phyloP scores from a whole-genome alignment of 1,284 basidiomycete genomes.

The Ceratobasidium sp. region DNA sequence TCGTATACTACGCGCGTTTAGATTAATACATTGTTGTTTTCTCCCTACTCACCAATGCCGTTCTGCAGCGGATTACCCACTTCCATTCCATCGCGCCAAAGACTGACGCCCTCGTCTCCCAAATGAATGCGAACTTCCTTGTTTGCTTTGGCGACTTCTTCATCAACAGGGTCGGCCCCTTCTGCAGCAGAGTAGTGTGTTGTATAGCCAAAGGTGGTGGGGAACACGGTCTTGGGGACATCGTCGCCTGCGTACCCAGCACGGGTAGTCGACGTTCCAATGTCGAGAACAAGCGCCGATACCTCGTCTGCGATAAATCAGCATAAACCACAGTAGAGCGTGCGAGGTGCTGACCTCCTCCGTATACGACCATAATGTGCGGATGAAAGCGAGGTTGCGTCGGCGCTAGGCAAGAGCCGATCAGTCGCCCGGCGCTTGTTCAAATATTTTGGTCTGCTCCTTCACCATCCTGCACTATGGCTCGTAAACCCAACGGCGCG shows the following conservation, averaged over 20 bases:
- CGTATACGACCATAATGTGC: constrained; percentile 68
- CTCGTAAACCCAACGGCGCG: constrained; percentile 17
- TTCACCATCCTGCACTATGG: constrained; percentile 9
- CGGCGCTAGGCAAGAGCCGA: constrained; percentile 18
- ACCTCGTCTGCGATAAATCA: constrained; percentile 74
- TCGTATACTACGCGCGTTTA: constrained; percentile 66
- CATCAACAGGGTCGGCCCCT: constrained; percentile 51
- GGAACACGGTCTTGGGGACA: constrained; percentile 89
- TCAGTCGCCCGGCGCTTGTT: constrained; percentile 25
- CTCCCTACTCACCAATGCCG: constrained; percentile 72
- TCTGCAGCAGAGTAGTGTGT: constrained; percentile 52
- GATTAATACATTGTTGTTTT: not conserved
- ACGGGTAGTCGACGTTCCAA: constrained; percentile 87
- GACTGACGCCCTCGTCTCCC: constrained; percentile 89
- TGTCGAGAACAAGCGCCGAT: constrained; percentile 93
- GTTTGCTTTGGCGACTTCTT: constrained; percentile 40
- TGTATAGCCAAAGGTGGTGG: constrained; percentile 86
- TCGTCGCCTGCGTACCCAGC: constrained; percentile 98
- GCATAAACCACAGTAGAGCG: not conserved
- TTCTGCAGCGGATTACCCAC: constrained; percentile 85
- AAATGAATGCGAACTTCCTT: constrained; percentile 76
- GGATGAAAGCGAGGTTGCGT: constrained; percentile 5
- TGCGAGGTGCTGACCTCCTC: constrained; percentile 61
- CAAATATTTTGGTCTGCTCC: constrained; percentile 30
- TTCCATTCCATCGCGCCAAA: constrained; percentile 91